A percentile compares a stretch with the other conserved stretches of the same genome.
These are phyloP conservation scores for Tolypocladium sp. DNA, from an alignment of 2,329 filamentous ascomycete species.

Conservation along the genomic window DNA sequence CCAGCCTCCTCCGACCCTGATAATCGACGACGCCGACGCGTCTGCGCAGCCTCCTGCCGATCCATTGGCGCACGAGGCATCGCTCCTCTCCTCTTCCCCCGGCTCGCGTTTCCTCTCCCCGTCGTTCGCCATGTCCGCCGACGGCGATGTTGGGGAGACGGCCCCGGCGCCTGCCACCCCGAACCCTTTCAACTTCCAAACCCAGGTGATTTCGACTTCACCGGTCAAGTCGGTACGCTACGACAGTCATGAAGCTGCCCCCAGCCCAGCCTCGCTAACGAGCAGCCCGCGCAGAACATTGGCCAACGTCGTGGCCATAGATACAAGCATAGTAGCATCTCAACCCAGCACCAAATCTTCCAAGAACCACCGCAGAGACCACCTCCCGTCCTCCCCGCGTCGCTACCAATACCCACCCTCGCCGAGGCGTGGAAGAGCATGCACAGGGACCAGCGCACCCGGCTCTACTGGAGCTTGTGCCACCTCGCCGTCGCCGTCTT, in stretches of 20 bases:
- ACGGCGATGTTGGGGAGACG: slow-evolving; percentile 7
- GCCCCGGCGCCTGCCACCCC: slow-evolving; percentile 18
- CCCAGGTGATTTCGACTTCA: slow-evolving; percentile 64
- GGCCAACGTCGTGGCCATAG: slow-evolving; percentile 90
- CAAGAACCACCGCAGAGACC: slow-evolving; percentile 81
- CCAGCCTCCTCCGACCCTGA: slow-evolving; percentile 4
- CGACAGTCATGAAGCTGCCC: too few species aligned
- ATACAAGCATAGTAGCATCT: slow-evolving; percentile 95
- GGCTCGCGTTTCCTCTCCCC: slow-evolving; percentile 6
- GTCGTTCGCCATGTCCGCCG: slow-evolving; percentile 6
- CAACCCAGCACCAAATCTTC: slow-evolving; percentile 83
- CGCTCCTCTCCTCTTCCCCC: not conserved
- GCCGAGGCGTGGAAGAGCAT: slow-evolving; percentile 84
- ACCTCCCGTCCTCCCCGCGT: slow-evolving; percentile 81
- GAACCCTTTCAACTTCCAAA: slow-evolving; percentile 92
- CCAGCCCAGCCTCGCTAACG: not conserved
- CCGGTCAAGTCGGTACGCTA: slow-evolving; percentile 67
- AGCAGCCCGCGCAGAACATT: slow-evolving; percentile 51
- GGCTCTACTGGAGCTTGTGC: slow-evolving; percentile 82
- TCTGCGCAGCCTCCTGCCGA: not conserved
- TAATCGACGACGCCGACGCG: slow-evolving; percentile 12
- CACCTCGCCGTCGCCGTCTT: slow-evolving; percentile 77
- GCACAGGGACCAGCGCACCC: slow-evolving; percentile 74
- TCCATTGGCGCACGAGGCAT: not conserved
- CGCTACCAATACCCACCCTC: slow-evolving; percentile 82